phyloP scores from a whole-genome alignment of 768 basidiomycete genomes.

The Pleurotus cornucopiae region DNA sequence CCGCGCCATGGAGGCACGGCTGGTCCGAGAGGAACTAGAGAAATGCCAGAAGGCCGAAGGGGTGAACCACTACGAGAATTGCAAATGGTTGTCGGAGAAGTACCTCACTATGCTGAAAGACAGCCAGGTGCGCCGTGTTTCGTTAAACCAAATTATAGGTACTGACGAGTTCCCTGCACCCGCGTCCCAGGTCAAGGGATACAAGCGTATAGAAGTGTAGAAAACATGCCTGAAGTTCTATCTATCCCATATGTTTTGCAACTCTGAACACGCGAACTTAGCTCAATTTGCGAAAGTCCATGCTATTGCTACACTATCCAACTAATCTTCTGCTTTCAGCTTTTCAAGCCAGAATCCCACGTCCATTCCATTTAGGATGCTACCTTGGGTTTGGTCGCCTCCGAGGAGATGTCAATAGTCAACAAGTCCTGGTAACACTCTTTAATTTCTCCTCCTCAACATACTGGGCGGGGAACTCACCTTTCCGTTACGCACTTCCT shows the following conservation, averaged over 20 bases:
- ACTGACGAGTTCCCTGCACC: background rate
- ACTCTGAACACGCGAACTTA: background rate
- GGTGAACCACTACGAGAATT: conserved; percentile 87
- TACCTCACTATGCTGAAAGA: conserved; percentile 77
- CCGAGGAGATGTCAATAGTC: conserved; percentile 31
- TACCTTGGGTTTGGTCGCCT: background rate
- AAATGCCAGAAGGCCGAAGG: conserved; percentile 91
- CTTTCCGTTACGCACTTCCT: conserved; percentile 73
- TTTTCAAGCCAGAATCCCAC: too few relatives aligned
- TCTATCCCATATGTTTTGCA: background rate
- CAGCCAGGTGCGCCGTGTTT: conserved; percentile 60
- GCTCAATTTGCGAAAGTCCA: background rate
- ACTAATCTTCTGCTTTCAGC: background rate
- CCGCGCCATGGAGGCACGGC: conserved; percentile 85
- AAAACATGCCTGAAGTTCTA: background rate
- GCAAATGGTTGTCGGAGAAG: conserved; percentile 80
- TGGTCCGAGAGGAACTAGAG: conserved; percentile 83
- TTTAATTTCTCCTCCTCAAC: too few relatives aligned
- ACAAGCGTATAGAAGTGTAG: conserved; percentile 66
- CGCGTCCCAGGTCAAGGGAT: conserved; percentile 70
- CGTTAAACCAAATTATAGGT: background rate
- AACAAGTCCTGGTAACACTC: conserved; percentile 29
- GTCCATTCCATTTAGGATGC: background rate
- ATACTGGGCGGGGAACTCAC: conserved; percentile 27
- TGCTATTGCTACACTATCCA: background rate